Percentiles rank a stretch among this genome's conserved stretches.
These are phyloP conservation scores for Prosopis cineraria DNA, from an alignment of 306 rosid species.

Conservation along the genomic window DNA sequence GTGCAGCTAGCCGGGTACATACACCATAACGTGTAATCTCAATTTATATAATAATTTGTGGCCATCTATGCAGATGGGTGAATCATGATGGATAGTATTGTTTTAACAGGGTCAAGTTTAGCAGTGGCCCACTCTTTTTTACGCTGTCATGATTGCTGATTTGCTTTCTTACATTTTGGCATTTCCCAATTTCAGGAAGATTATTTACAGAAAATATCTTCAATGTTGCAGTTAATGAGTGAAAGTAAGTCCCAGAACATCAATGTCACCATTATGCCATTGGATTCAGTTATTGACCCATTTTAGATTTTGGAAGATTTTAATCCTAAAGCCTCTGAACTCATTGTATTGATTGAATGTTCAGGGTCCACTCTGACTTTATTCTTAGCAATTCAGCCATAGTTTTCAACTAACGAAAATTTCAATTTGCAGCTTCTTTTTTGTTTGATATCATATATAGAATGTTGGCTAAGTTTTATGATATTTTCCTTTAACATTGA, in stretches of 20 bases:
- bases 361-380: background rate
- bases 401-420: background rate
- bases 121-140: background rate
- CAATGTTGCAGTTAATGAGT: background rate
- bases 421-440: background rate
- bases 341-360: background rate
- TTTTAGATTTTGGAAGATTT: background rate
- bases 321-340: constrained; percentile 28
- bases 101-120: background rate
- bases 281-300: constrained; percentile 34
- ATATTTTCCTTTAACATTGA: background rate
- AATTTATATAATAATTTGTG: background rate
- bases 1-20: constrained; percentile 55
- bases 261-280: constrained; percentile 29
- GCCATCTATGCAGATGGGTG: background rate
- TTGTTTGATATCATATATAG: background rate
- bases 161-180: background rate
- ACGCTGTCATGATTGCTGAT: background rate
- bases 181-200: constrained; percentile 23
- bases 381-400: background rate
- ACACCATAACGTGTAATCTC: background rate
- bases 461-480: background rate
- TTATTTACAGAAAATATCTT: constrained; percentile 4
- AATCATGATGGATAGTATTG: background rate
- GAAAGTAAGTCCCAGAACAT: constrained; percentile 43